These are phyloP conservation scores for Crepidotus variabilis DNA, from an alignment of 768 basidiomycete genomes.

Conservation along the genomic window DNA sequence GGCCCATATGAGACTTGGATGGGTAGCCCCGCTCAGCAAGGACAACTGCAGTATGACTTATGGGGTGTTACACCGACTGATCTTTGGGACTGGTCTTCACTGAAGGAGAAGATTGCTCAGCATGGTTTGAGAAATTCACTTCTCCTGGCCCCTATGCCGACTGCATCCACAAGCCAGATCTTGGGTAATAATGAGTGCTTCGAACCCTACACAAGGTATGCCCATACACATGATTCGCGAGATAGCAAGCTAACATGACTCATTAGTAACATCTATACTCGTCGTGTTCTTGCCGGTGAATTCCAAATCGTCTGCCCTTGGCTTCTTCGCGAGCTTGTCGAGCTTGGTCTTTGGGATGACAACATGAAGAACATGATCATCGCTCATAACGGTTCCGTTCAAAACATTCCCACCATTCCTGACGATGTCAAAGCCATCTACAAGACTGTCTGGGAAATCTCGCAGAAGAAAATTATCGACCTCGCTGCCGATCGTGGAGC, in stretches of 20 bases:
- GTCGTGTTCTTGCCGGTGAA: constrained; percentile 98
- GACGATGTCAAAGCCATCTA: constrained; percentile 95
- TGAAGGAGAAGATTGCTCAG: constrained; percentile 83
- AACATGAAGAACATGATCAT: constrained; percentile 99
- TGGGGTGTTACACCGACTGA: constrained; percentile 90
- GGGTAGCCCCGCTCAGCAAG: constrained; percentile 87
- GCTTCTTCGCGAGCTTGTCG: constrained; percentile 97
- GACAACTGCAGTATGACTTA: constrained; percentile 89
- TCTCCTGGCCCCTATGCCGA: constrained; percentile 96
- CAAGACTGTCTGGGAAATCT: constrained; percentile 99
- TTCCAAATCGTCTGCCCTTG: constrained; percentile 99
- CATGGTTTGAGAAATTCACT: constrained; percentile 89
- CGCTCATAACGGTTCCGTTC: constrained; percentile 87
- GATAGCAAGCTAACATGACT: constrained; percentile 8
- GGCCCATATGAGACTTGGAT: constrained; percentile 88
- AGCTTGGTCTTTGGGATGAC: constrained; percentile 94
- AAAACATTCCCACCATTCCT: constrained; percentile 86
- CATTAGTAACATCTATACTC: constrained; percentile 92
- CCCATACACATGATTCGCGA: constrained; percentile 6
- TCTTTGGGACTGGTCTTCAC: constrained; percentile 89
- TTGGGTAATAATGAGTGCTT: constrained; percentile 99
- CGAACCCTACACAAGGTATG: constrained; percentile 93
- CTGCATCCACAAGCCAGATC: constrained; percentile 97
- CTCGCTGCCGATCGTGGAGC: constrained; percentile 98
- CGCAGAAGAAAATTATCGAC: constrained; percentile 97